A percentile compares a stretch with the other conserved stretches of the same genome.
phyloP scores from a whole-genome alignment of 768 basidiomycete species.

The Crepidotus variabilis region DNA sequence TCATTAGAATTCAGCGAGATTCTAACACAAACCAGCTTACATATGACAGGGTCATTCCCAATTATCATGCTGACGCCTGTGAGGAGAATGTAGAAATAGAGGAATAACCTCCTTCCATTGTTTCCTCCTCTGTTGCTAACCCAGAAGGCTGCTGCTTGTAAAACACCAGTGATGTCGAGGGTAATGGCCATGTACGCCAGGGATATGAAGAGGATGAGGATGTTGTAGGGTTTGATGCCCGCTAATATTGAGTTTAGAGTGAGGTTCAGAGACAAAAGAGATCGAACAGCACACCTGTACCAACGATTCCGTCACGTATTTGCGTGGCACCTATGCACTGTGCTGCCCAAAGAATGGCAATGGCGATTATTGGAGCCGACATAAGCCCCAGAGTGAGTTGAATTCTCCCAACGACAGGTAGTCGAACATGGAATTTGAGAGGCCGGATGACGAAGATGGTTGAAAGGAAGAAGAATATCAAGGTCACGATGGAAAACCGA shows the following conservation, averaged over 20 bases:
- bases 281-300: slow-evolving; percentile 18
- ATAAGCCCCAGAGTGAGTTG: slow-evolving; percentile 44
- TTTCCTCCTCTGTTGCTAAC: slow-evolving; percentile 77
- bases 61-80: slow-evolving; percentile 71
- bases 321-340: slow-evolving; percentile 47
- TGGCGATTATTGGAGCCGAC: slow-evolving; percentile 50
- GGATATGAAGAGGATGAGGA: slow-evolving; percentile 89
- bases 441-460: slow-evolving; percentile 53
- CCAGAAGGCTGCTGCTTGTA: slow-evolving; percentile 86
- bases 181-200: slow-evolving; percentile 93
- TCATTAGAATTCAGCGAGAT: background rate
- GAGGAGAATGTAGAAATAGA: slow-evolving; percentile 83
- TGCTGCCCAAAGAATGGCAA: slow-evolving; percentile 54
- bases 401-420: slow-evolving; percentile 26
- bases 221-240: slow-evolving; percentile 87
- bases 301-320: slow-evolving; percentile 76
- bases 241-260: background rate
- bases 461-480: slow-evolving; percentile 51
- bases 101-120: slow-evolving; percentile 68
- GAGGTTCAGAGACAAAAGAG: background rate
- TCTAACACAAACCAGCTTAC: background rate
- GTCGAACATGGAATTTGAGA: slow-evolving; percentile 35
- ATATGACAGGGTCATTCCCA: slow-evolving; percentile 94
- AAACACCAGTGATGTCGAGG: slow-evolving; percentile 82
- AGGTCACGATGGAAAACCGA: slow-evolving; percentile 45